Evolutionary conservation across 176 grass and related monocot species (phyloP).

Genomic region (Poa pratensis): DNA sequence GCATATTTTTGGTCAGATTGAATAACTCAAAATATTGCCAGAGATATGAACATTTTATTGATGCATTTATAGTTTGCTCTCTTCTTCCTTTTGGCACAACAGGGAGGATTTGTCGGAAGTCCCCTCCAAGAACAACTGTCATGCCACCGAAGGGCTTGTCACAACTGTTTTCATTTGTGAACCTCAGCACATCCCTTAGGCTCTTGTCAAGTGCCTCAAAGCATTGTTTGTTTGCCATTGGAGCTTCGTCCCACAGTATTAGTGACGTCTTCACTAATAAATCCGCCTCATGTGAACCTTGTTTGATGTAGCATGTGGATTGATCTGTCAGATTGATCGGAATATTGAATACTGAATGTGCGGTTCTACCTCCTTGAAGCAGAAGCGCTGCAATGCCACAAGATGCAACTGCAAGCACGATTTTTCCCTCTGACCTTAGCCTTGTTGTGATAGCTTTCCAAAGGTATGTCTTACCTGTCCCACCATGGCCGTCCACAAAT

Average conservation of each 20-base stretch:
- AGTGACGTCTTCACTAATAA: not conserved
- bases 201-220: constrained; percentile 18
- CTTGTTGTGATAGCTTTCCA: constrained; percentile 17
- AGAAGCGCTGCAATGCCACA: constrained; percentile 10
- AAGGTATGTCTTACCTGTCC: constrained; percentile 29
- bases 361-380: constrained; percentile 22
- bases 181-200: not conserved
- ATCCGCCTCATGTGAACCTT: not conserved
- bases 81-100: constrained; percentile 18
- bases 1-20: constrained; percentile 25
- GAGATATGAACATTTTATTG: constrained; percentile 29
- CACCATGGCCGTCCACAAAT: not conserved
- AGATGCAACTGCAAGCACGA: constrained; percentile 15
- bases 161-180: constrained; percentile 9
- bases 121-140: constrained; percentile 32
- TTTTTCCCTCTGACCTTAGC: not conserved
- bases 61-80: not conserved
- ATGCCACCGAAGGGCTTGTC: constrained; percentile 25
- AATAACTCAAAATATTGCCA: constrained; percentile 15
- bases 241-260: constrained; percentile 20
- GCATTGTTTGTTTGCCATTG: constrained; percentile 28
- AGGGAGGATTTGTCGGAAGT: constrained; percentile 24
- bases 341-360: constrained; percentile 15
- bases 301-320: constrained; percentile 19
- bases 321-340: not conserved